Evolutionary conservation across 2,329 filamentous ascomycete species (phyloP).

Genomic region (Cadophora gregata): DNA sequence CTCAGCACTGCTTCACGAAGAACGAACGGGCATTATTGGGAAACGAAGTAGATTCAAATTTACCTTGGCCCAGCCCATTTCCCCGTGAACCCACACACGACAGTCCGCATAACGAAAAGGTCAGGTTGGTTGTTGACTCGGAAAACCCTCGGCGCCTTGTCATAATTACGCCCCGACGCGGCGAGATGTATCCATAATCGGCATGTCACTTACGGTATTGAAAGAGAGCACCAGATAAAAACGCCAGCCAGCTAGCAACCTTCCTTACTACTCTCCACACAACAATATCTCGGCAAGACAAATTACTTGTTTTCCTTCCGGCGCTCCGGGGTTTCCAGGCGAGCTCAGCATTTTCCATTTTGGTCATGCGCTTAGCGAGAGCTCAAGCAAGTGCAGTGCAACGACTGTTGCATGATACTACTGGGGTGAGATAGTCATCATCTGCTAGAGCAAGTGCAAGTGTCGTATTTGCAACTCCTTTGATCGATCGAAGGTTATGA

Average conservation of each 20-base stretch:
- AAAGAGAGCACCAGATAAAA: neutral
- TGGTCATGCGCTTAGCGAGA: neutral
- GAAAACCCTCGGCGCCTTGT: neutral
- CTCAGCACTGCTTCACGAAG: slow-evolving; percentile 5
- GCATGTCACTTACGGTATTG: neutral
- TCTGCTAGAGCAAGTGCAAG: neutral
- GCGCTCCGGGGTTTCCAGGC: neutral
- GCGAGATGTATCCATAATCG: neutral
- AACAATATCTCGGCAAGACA: neutral
- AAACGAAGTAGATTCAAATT: too few species aligned
- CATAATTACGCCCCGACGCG: neutral
- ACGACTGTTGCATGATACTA: neutral
- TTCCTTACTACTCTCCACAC: slow-evolving; percentile 12
- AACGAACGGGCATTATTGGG: too few species aligned
- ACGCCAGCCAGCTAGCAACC: neutral
- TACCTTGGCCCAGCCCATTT: neutral
- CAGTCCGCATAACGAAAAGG: neutral
- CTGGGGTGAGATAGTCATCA: neutral
- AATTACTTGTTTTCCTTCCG: slow-evolving; percentile 1
- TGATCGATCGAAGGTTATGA: neutral
- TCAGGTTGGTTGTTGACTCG: neutral
- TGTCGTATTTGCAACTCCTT: slow-evolving; percentile 1
- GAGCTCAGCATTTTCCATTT: slow-evolving; percentile 10
- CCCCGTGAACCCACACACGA: neutral
- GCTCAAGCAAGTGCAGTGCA: neutral